phyloP scores from a whole-genome alignment of 441 rosid species.

The Pelargonium cotyledonis region DNA sequence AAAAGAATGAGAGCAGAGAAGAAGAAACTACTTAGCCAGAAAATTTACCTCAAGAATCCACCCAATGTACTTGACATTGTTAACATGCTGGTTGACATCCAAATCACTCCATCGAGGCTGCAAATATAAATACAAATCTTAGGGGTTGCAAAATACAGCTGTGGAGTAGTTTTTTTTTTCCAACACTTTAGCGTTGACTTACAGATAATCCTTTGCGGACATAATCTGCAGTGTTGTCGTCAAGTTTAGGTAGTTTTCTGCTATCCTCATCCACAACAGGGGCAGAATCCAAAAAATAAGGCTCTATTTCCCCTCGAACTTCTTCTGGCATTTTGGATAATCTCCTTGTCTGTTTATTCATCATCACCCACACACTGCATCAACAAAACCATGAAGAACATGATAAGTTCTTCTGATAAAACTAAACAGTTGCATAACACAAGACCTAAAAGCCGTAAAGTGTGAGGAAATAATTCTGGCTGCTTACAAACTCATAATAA shows the following conservation, averaged over 20 bases:
- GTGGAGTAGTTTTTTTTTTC: not conserved
- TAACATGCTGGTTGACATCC: conserved; percentile 97
- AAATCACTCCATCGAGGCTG: conserved; percentile 97
- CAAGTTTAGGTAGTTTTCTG: conserved; percentile 81
- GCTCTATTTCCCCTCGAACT: conserved; percentile 81
- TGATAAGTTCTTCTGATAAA: not conserved
- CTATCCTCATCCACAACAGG: conserved; percentile 75
- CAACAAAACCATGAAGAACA: conserved; percentile 1
- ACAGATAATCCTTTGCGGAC: conserved; percentile 80
- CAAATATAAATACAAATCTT: conserved; percentile 12
- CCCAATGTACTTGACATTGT: conserved; percentile 94
- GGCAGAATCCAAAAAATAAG: conserved; percentile 56
- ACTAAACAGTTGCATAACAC: not conserved
- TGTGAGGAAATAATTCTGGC: not conserved
- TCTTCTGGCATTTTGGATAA: conserved; percentile 90
- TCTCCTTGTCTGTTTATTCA: conserved; percentile 93
- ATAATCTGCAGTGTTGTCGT: conserved; percentile 63
- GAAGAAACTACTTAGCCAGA: not conserved
- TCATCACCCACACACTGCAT: conserved; percentile 95
- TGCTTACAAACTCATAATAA: not conserved
- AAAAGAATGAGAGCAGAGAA: no score
- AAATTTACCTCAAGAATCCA: conserved; percentile 91
- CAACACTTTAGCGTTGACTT: conserved; percentile 24
- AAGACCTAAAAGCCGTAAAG: not conserved
- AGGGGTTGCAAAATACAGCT: not conserved